phyloP scores from a whole-genome alignment of 2,329 filamentous ascomycete species.

The Aaosphaeria pasadenensis region DNA sequence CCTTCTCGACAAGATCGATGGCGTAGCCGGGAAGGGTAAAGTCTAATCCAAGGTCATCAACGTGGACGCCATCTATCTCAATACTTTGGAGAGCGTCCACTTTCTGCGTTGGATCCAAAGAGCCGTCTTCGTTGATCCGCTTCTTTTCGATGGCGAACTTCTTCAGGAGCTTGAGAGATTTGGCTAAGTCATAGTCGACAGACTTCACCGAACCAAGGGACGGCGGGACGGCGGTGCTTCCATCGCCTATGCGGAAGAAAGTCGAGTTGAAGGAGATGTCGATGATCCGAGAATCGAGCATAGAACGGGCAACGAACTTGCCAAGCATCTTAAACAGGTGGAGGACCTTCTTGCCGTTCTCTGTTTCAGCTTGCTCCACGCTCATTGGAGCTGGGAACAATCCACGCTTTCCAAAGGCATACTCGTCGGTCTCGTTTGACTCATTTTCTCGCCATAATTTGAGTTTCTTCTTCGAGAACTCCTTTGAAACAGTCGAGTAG shows the following conservation, averaged over 20 bases:
- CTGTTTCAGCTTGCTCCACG: slow-evolving; percentile 67
- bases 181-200: slow-evolving; percentile 82
- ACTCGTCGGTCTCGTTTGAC: slow-evolving; percentile 68
- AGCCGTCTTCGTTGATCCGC: slow-evolving; percentile 69
- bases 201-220: slow-evolving; percentile 86
- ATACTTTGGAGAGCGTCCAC: slow-evolving; percentile 66
- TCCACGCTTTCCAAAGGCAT: slow-evolving; percentile 78
- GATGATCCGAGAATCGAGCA: slow-evolving; percentile 97
- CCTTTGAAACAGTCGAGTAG: slow-evolving; percentile 94
- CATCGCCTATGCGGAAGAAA: slow-evolving; percentile 91
- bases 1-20: slow-evolving; percentile 77
- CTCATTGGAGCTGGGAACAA: slow-evolving; percentile 91
- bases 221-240: slow-evolving; percentile 64
- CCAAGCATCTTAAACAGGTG: slow-evolving; percentile 90
- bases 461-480: slow-evolving; percentile 95
- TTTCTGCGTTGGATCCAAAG: slow-evolving; percentile 67
- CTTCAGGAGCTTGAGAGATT: slow-evolving; percentile 82
- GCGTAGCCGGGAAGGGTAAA: slow-evolving; percentile 94
- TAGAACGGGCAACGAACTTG: slow-evolving; percentile 95
- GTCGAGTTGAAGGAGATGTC: slow-evolving; percentile 96
- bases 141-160: slow-evolving; percentile 82
- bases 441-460: slow-evolving; percentile 96
- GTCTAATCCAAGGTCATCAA: slow-evolving; percentile 88
- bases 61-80: slow-evolving; percentile 67
- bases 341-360: slow-evolving; percentile 83